Base-by-base conservation (phyloP, 495 filamentous ascomycete genomes). In the Aspergillus heteromorphus region DNA sequence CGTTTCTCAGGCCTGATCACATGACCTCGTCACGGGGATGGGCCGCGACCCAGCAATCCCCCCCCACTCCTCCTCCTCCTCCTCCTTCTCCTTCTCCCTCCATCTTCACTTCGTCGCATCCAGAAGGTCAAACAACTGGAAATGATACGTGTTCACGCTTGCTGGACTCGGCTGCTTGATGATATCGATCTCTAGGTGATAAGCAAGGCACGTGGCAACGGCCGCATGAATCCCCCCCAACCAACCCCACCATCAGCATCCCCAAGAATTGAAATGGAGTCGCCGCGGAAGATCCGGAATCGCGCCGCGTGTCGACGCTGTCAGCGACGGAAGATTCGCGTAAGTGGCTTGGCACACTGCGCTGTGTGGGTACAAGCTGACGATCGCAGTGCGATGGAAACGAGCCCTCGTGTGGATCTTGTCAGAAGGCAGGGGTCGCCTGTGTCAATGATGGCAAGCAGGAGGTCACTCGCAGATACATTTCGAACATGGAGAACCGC, bases 401-500 rank as follows among this genome's bases (percentile, higher is more conserved):
- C 36, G 17, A 54, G 6, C 67, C 69, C 14, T 57, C 62, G 6
- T 76, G 73, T 51, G 57, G 67, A 6, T 65, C 69, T 2, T 78
- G 75, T 43, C 61, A 60, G 30, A 78, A 73, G 51, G 67, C 66
- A 1, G 66, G 66, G 40, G 60, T 69, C 8, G 36, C 63, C 16
- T 78, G 74, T 53, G 56, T 74, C 20, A 73, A 71, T 57, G 73
- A 74, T 51, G 74, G 72, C 4, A 75, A 66, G 48, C 69, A 71
- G 47, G 65, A 73, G 20, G 71, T 74, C 14, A 70, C 67, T 45
- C 64, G 68, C 30, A 77, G 70, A 17, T 73, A 77, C 29, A 71
- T 75, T 29, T 65, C 64, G 9, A 72, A 63, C 36, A 56, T 76
- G 55, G 69, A 72, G 31, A 67, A 65, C 17, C 59, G 73, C 16